Evolutionary conservation across 805 yeast genomes (phyloP), one percentile per base, ranked within the genome.

Genomic region (Tanozyma kutaoensis): DNA sequence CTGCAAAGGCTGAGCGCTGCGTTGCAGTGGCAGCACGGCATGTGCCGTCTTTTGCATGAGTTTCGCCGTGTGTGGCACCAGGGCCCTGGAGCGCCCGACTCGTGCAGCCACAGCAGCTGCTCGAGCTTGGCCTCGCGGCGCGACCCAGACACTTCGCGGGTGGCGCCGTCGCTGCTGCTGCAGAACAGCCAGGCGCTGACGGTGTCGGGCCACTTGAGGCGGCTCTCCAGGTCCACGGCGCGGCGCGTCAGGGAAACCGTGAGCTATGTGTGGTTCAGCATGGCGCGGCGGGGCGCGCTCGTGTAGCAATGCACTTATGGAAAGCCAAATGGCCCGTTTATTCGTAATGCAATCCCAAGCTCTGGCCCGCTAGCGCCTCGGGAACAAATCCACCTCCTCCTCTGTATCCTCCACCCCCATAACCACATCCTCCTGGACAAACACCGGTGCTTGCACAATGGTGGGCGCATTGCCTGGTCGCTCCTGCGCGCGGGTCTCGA

Each of bases 401-500:
- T 51, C 56, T 15, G 39, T 38, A 26, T 59, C 60, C 21, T 48
- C 55, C 23, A 52, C 28, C 5, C 35, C 42, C 30, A 26, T 41
- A 38, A 16, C 42, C 49, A 37, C 37, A 38, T 14, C 60, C 53
- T 29, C 37, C 13, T 25, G 20, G 8, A 19, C 17, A 29, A 59
- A 59, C 3, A 59, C 60, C 11, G 64, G 53, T 5, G 59, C 61
- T 32, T 58, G 66, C 12, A 39, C 37, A 8, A 58, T 52, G 22
- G 56, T 64, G 1, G 65, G 65, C 4, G 63, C 64, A 37, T 57
- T 46, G 12, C 43, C 47, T 4, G 46, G 50, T 15, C 39, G 26
- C 26, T 19, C 20, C 27, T 24, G 32, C 22, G 24, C 16, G 14
- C 22, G 24, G 8, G 23, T 25, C 8, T 16, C 24, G 10, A 21